Evolutionary conservation across 768 basidiomycete species (phyloP).

Genomic region (Russula vinacea): DNA sequence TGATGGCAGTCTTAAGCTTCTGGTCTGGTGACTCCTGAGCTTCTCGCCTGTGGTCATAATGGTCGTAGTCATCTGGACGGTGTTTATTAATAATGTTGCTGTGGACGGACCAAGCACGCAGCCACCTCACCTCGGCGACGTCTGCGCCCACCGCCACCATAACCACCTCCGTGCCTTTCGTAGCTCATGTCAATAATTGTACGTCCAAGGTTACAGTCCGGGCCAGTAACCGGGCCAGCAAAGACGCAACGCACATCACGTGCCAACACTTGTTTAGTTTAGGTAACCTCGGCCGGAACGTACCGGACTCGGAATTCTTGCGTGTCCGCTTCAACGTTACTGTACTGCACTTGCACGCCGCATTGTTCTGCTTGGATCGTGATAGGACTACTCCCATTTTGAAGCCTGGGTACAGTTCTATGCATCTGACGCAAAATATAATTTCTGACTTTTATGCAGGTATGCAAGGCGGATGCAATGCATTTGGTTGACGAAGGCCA

Average conservation of each 20-base stretch:
- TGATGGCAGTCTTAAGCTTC: conserved; percentile 60
- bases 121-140: conserved; percentile 32
- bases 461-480: conserved; percentile 74
- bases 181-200: conserved; percentile 48
- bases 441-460: conserved; percentile 35
- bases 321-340: neutral
- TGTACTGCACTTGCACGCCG: neutral
- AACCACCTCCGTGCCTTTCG: conserved; percentile 46
- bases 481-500: conserved; percentile 54
- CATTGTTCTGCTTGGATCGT: neutral
- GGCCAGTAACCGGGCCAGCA: neutral
- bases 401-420: conserved; percentile 30
- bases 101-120: conserved; percentile 7
- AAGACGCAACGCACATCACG: conserved; percentile 5
- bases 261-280: neutral
- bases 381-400: neutral
- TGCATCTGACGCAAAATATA: conserved; percentile 22
- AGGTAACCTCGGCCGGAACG: neutral
- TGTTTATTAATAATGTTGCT: conserved; percentile 15
- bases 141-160: conserved; percentile 33
- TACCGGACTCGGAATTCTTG: conserved; percentile 3
- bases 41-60: conserved; percentile 63
- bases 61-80: conserved; percentile 55
- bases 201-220: neutral
- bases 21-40: conserved; percentile 68